Percentiles rank a stretch among this genome's conserved stretches.
phyloP scores from a whole-genome alignment of 352 stramenopile genomes.

The Phytophthora europaea region DNA sequence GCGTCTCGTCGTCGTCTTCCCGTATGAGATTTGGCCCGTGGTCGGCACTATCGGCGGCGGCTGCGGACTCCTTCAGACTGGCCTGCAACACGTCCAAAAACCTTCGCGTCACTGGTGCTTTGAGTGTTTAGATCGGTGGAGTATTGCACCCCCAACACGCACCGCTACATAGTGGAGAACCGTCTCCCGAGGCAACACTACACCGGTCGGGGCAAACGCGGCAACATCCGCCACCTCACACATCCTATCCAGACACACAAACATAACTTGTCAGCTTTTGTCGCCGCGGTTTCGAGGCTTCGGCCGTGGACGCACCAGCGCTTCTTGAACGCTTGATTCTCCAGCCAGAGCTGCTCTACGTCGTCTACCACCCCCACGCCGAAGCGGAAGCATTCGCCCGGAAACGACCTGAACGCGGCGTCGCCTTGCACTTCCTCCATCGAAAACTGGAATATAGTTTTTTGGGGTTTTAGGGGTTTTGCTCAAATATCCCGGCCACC shows the following conservation, averaged over 20 bases:
- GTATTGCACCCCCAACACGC: conserved; percentile 4
- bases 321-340: conserved; percentile 28
- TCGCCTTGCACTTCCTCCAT: conserved; percentile 28
- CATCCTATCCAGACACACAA: conserved; percentile 11
- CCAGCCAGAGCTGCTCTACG: conserved; percentile 25
- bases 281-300: neutral
- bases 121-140: neutral
- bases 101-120: neutral
- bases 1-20: conserved; percentile 22
- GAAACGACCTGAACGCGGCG: conserved; percentile 31
- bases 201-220: conserved; percentile 20
- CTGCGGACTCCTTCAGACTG: conserved; percentile 31
- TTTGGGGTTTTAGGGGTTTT: too few relatives aligned
- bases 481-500: too few relatives aligned
- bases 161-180: conserved; percentile 37
- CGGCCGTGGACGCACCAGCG: conserved; percentile 23
- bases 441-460: too few relatives aligned
- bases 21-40: conserved; percentile 16
- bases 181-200: conserved; percentile 29
- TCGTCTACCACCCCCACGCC: conserved; percentile 9
- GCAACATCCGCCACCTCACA: conserved; percentile 29
- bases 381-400: conserved; percentile 35
- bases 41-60: neutral
- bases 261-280: neutral
- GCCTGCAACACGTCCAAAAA: conserved; percentile 5